A percentile compares a stretch with the other conserved stretches of the same genome.
Conservation (phyloP, 1,284 basidiomycete genomes). For the Naganishia liquefaciens region DNA sequence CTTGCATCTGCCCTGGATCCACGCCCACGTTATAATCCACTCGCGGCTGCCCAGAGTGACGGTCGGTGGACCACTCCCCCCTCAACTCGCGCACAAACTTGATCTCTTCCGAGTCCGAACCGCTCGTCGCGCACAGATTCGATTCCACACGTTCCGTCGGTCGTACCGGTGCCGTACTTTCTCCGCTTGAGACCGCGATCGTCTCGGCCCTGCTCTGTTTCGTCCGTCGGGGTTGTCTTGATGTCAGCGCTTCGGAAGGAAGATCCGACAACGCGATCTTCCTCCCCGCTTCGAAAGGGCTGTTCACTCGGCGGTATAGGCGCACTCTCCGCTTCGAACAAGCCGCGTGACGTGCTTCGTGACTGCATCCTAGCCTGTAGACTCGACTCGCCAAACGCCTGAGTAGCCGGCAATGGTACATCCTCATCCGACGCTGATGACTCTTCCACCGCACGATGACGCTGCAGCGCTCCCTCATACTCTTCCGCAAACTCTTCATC, state of each 20-base stretch:
- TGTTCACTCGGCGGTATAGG: background rate
- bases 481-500: constrained; percentile 24
- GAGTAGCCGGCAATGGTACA: constrained; percentile 25
- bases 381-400: constrained; percentile 27
- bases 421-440: constrained; percentile 5
- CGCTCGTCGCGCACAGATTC: no score
- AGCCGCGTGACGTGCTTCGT: background rate
- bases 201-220: constrained; percentile 1
- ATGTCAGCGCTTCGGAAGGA: constrained; percentile 20
- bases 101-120: constrained; percentile 20
- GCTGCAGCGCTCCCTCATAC: background rate
- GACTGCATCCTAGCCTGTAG: constrained; percentile 1
- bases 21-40: background rate
- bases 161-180: background rate
- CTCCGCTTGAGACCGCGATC: constrained; percentile 17
- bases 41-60: constrained; percentile 24
- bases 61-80: background rate
- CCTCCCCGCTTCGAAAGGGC: constrained; percentile 35
- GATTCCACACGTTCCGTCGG: background rate
- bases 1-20: no score
- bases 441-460: constrained; percentile 1
- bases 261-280: constrained; percentile 29
- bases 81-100: constrained; percentile 21
- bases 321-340: constrained; percentile 7
- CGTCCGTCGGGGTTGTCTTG: constrained; percentile 6